A percentile compares a stretch with the other conserved stretches of the same genome.
Conservation (phyloP, 2,329 filamentous ascomycete species). For the Sclerotinia glacialis region DNA sequence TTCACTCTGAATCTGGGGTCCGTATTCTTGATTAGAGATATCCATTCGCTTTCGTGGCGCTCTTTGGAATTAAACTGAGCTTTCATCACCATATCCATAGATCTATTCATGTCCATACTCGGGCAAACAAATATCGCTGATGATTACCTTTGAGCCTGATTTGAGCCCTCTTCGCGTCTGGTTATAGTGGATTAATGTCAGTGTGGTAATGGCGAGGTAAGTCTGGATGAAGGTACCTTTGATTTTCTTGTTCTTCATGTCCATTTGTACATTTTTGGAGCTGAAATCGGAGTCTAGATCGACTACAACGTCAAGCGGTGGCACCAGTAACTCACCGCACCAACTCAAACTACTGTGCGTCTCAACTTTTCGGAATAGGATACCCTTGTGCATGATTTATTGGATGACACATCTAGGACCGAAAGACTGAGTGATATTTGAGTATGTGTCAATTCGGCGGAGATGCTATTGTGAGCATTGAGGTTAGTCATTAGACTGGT, state of each 20-base stretch:
- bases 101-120: neutral
- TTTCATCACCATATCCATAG: neutral
- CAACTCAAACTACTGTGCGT: no score
- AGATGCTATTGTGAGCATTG: no score
- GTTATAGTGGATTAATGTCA: no score
- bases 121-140: neutral
- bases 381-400: no score
- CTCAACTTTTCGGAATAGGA: no score
- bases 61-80: neutral
- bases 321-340: no score
- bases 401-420: no score
- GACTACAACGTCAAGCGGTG: neutral
- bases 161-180: slow-evolving; percentile 25
- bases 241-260: neutral
- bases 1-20: neutral
- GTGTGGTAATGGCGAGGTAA: no score
- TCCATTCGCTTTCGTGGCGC: neutral
- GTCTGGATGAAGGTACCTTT: neutral
- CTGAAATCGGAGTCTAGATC: neutral
- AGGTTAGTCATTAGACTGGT: no score
- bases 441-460: no score
- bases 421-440: no score
- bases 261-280: neutral
- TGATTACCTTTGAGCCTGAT: slow-evolving; percentile 25
- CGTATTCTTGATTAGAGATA: neutral